Base-by-base conservation (phyloP, 108 stramenopile genomes). In the Nitzschia sp. region DNA sequence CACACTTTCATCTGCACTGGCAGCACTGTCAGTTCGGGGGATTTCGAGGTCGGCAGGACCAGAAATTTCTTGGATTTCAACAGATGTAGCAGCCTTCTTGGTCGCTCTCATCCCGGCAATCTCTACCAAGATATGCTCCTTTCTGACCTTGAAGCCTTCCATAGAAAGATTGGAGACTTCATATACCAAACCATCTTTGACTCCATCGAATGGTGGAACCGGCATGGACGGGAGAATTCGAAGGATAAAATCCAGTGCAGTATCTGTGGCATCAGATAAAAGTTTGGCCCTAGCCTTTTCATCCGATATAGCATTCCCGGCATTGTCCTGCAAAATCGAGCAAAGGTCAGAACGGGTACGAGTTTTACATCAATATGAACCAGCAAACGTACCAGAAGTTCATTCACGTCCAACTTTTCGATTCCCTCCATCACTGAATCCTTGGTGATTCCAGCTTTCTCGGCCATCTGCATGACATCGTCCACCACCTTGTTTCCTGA, bases 41-140 rank as follows among this genome's bases (percentile, higher is more conserved):
- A 15, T 29, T 24, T 58, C 70, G 51, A 51, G 17, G 10, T 52
- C 64, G 1, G 20, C 14, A 14, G 22, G 25, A 39, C 38, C 37
- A 10, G 12, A 29, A n/a, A 56, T 24, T 57, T 57, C 42, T n/a
- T 54, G 22, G 19, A 58, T 58, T 22, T 7, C 34, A 1, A 50
- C 34, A 11, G 34, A 39, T 12, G 50, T 44, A n/a, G 57, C 12
- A 0, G 67, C 56, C 17, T 65, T 72, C 37, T 80, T 83, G 3
- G 85, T 81, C 8, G 92, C 92, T 26, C 83, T 74, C 85, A 95
- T 92, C 6, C 94, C 94, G 9, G 94, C 94, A 67, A 95, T 77
- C 74, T 90, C 87, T 21, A 91, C 90, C 39, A 78, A 50, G 53
- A 95, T 92, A 53, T 90, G 86, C 68, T 95, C 91, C 61, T 95